Base-by-base conservation (phyloP, 2,329 filamentous ascomycete genomes). In the Rugonectria rugulosa region DNA sequence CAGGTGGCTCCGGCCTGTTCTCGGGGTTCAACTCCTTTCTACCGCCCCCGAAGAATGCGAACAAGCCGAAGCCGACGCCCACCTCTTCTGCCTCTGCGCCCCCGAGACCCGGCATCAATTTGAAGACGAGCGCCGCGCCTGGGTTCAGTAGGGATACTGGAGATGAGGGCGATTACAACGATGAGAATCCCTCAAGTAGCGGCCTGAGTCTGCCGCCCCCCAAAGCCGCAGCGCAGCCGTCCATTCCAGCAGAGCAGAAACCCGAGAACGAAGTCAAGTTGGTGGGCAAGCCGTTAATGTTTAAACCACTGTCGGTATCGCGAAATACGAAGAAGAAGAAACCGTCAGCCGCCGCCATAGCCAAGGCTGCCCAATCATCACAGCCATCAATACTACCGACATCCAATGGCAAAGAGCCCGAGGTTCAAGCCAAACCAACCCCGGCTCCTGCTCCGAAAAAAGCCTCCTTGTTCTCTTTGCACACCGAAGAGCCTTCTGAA, bases 21-120 rank as follows among this genome's bases (percentile, higher is more conserved):
- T 83, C 89, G 46, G 90, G 88, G 3, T 95, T 97, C 78, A 95
- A 94, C 71, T 88, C 92, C 2, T 86, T 97, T 63, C 81, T 98
- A 17, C 94, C 94, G 3, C 81, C 93, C 21, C 93, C 94, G 4
- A 98, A 97, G 70, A 81, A 82, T 58, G 68, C 75, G 14, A 75
- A 72, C 14, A 70, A 73, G 45, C 67, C 74, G 11, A 70, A 51
- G 43, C 47, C 57, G 29, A 15, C 57, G 60, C 72, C 69, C 57
- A 72, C 46, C 71, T 76, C 61, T 56, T 70, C 43, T 52, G 71
- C 51, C 19, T 46, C 44, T 20, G 48, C 56, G 8, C 27, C 36
- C 8, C 34, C 56, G 20, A 64, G 53, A 11, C 63, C 70, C 2
- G 68, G 71, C 8, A 66, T 96, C 45, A 90, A 84, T 67, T 72